phyloP scores from a whole-genome alignment of 352 stramenopile species.

The Phytophthora lateralis region DNA sequence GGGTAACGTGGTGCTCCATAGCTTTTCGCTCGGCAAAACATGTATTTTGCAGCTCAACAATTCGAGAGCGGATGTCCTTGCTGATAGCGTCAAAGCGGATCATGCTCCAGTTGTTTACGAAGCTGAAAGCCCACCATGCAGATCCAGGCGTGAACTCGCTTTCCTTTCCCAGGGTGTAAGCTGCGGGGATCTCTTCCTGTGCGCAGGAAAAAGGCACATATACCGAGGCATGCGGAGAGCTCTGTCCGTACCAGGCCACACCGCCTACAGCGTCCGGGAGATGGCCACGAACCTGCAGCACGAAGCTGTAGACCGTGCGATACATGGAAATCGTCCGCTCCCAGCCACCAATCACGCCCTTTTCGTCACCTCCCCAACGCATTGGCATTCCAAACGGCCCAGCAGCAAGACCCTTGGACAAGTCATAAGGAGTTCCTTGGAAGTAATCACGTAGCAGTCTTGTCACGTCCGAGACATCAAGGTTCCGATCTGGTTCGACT shows the following conservation, averaged over 20 bases:
- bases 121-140: constrained; percentile 87
- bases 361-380: constrained; percentile 73
- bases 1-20: constrained; percentile 35
- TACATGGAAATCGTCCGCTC: constrained; percentile 93
- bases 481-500: constrained; percentile 70
- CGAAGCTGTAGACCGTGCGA: constrained; percentile 90
- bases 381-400: constrained; percentile 92
- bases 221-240: constrained; percentile 68
- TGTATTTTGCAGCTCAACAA: constrained; percentile 45
- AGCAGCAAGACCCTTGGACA: constrained; percentile 80
- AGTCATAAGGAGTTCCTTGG: constrained; percentile 89
- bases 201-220: constrained; percentile 78
- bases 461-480: constrained; percentile 76
- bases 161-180: constrained; percentile 71
- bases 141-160: constrained; percentile 69
- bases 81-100: constrained; percentile 83
- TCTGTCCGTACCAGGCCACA: constrained; percentile 73
- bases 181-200: constrained; percentile 51
- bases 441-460: constrained; percentile 90
- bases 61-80: constrained; percentile 52
- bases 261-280: constrained; percentile 60
- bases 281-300: constrained; percentile 52
- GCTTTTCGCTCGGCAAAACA: constrained; percentile 37
- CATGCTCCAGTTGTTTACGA: constrained; percentile 89
- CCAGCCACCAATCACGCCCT: constrained; percentile 73